Conservation (phyloP, 805 yeast species). For the Vanderwaltozyma yarrowii region DNA sequence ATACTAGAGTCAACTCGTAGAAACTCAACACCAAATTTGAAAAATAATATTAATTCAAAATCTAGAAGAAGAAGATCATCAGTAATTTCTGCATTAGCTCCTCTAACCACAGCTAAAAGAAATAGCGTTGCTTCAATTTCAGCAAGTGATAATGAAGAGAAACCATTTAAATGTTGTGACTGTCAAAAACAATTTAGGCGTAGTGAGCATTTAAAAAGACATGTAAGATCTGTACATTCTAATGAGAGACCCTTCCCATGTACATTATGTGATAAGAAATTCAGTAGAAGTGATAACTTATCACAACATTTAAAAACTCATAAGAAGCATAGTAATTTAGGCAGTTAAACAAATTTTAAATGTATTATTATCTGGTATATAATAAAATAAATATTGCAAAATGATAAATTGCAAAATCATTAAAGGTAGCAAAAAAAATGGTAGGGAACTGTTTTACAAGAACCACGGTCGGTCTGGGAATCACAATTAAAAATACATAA, state of each 20-base stretch:
- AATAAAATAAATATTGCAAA: too few species aligned
- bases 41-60: not conserved
- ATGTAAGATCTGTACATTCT: conserved; percentile 56
- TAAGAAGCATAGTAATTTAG: conserved; percentile 25
- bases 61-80: not conserved
- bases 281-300: conserved; percentile 57
- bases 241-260: conserved; percentile 52
- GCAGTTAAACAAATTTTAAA: not conserved
- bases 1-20: conserved; percentile 2
- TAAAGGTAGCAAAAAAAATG: too few species aligned
- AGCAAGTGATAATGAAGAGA: conserved; percentile 8
- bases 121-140: conserved; percentile 1
- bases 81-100: not conserved
- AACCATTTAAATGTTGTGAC: conserved; percentile 29
- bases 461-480: too few species aligned
- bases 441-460: too few species aligned
- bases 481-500: too few species aligned
- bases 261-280: conserved; percentile 45
- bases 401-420: too few species aligned
- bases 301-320: conserved; percentile 55
- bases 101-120: not conserved
- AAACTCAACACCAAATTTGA: not conserved
- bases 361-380: too few species aligned
- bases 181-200: conserved; percentile 43
- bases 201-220: conserved; percentile 59